Evolutionary conservation across 345 rosid genomes (phyloP).

Genomic region (Microcos paniculata): DNA sequence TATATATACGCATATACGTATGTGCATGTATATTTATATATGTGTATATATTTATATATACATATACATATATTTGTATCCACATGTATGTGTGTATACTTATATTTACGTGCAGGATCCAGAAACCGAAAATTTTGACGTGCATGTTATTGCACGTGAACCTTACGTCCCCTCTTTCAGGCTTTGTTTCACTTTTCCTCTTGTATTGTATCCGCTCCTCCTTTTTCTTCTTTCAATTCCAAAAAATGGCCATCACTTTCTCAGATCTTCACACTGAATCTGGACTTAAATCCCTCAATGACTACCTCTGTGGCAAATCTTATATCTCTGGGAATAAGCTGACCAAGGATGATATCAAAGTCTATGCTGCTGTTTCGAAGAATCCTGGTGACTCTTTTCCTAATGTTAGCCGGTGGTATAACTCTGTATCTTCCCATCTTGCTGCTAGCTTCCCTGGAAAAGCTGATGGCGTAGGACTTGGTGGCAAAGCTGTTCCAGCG

Average conservation of each 20-base stretch:
- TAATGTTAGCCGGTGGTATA: constrained; percentile 81
- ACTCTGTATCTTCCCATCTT: constrained; percentile 56
- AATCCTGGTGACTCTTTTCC: constrained; percentile 66
- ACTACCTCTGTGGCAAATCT: constrained; percentile 65
- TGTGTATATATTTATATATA: no score
- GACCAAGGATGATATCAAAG: constrained; percentile 76
- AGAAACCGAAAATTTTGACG: no score
- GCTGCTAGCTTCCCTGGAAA: constrained; percentile 82
- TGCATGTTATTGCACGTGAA: no score
- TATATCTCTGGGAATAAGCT: constrained; percentile 72
- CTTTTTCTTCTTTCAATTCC: not conserved
- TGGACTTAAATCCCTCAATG: constrained; percentile 79
- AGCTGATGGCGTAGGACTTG: constrained; percentile 73
- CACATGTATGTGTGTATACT: no score
- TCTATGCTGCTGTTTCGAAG: constrained; percentile 63
- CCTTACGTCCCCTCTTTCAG: no score
- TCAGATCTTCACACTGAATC: constrained; percentile 83
- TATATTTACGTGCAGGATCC: no score
- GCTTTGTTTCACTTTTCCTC: not conserved
- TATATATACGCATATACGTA: no score
- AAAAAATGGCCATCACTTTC: constrained; percentile 72
- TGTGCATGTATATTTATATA: no score
- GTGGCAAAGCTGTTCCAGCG: constrained; percentile 32
- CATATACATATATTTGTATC: no score
- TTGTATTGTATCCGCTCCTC: not conserved